These are phyloP conservation scores for Lunasporangiospora selenospora DNA, from an alignment of 192 early-diverging fungal genomes.

Conservation along the genomic window DNA sequence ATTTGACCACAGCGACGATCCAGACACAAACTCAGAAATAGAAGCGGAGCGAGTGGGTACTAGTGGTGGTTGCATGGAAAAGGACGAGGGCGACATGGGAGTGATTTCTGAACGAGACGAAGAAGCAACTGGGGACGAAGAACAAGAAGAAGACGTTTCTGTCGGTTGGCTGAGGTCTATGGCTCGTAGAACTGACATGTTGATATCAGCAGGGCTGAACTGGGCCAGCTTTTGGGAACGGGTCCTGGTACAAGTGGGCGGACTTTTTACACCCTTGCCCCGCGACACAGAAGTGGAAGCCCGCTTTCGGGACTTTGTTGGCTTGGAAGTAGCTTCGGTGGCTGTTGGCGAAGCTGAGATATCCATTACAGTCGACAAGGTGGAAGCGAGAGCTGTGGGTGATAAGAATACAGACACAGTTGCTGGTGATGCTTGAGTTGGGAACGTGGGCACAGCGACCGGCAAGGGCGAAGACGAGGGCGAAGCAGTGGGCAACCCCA, in stretches of 20 bases:
- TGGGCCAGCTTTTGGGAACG: background rate
- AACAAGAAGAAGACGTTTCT: background rate
- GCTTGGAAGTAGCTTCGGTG: slow-evolving; percentile 5
- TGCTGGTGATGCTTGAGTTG: background rate
- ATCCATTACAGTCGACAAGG: background rate
- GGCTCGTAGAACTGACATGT: slow-evolving; percentile 1
- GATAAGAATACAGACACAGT: background rate
- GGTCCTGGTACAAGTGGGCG: no score
- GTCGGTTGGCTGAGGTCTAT: background rate
- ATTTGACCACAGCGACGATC: background rate
- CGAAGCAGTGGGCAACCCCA: background rate
- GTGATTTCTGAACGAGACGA: no score
- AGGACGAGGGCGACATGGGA: no score
- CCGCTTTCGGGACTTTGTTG: background rate
- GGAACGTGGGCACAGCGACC: background rate
- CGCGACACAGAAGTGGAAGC: background rate
- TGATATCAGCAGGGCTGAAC: no score
- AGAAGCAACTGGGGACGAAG: no score
- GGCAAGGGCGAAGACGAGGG: background rate
- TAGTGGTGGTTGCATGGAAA: background rate
- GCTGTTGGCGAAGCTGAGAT: background rate
- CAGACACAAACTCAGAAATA: no score
- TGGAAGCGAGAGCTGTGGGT: background rate
- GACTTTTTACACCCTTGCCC: no score
- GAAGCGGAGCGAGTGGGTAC: no score